Percentiles rank a stretch among this genome's conserved stretches.
These are phyloP conservation scores for Lipomyces sp. DNA, from an alignment of 805 yeast genomes.

Conservation along the genomic window DNA sequence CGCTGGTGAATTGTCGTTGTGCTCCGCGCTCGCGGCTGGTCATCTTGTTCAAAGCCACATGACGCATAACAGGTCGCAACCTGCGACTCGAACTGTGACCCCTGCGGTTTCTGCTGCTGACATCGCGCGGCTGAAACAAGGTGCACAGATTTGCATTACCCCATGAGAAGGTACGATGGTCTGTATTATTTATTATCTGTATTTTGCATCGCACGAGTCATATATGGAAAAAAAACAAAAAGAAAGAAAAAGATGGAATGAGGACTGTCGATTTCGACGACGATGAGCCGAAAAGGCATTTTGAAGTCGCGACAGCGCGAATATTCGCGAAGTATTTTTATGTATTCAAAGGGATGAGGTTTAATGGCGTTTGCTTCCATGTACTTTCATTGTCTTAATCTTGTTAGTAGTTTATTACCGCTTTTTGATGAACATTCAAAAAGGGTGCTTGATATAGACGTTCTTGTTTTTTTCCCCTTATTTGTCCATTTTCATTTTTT, in stretches of 20 bases:
- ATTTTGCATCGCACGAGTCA: not conserved
- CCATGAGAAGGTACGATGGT: constrained; percentile 41
- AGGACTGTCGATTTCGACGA: no score
- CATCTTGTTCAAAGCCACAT: constrained; percentile 97
- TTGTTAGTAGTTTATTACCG: no score
- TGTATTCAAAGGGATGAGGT: no score
- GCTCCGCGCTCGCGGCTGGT: constrained; percentile 97
- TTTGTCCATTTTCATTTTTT: not conserved
- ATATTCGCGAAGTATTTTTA: no score
- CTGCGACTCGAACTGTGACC: constrained; percentile 32
- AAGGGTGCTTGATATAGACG: no score
- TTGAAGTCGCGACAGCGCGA: no score
- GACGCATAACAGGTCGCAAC: constrained; percentile 76
- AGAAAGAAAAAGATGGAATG: no score
- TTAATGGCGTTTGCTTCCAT: no score
- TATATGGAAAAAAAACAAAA: not conserved
- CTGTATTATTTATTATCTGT: not conserved
- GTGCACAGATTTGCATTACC: constrained; percentile 71
- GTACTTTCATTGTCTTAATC: not conserved
- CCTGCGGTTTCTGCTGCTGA: constrained; percentile 39
- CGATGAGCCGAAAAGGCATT: no score
- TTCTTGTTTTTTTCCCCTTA: not conserved
- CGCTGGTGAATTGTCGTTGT: constrained; percentile 91
- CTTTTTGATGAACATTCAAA: no score
- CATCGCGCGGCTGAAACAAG: constrained; percentile 57